phyloP scores from a whole-genome alignment of 192 early-diverging fungal species.

The Polychytrium aggregatum region DNA sequence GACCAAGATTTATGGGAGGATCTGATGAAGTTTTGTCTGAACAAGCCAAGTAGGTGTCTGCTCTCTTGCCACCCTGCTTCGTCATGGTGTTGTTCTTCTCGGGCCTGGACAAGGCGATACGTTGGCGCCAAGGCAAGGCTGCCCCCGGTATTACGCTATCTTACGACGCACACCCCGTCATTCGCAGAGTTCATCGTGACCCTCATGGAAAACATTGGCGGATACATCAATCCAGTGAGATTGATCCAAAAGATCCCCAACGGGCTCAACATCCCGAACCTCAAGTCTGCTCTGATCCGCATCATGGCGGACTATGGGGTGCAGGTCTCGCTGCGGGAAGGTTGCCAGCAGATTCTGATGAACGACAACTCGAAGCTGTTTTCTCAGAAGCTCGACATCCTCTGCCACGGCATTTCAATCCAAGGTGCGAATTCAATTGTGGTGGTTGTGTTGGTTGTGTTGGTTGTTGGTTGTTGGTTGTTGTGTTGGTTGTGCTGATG shows the following conservation, averaged over 20 bases:
- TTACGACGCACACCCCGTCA: neutral
- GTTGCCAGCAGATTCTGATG: conserved; percentile 81
- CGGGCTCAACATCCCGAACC: conserved; percentile 65
- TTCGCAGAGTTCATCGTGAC: conserved; percentile 79
- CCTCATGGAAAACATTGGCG: conserved; percentile 79
- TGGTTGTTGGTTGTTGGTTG: too few species aligned
- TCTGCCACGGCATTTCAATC: too few species aligned
- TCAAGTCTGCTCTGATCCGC: conserved; percentile 71
- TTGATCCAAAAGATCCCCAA: conserved; percentile 73
- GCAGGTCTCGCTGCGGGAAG: conserved; percentile 80
- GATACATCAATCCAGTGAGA: conserved; percentile 72
- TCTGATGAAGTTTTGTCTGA: conserved; percentile 80
- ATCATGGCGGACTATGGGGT: conserved; percentile 87
- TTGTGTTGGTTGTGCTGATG: too few species aligned
- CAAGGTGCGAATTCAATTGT: too few species aligned
- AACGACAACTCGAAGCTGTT: conserved; percentile 76
- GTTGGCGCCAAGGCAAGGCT: too few species aligned
- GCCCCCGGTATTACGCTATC: too few species aligned
- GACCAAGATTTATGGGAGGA: conserved; percentile 95
- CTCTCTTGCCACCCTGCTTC: neutral
- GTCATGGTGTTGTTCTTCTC: too few species aligned
- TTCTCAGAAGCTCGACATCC: neutral
- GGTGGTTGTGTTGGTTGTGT: too few species aligned
- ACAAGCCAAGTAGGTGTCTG: conserved; percentile 75
- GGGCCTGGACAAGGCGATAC: too few species aligned